phyloP scores from a whole-genome alignment of 2,329 filamentous ascomycete genomes.

The Penicillium sp. region DNA sequence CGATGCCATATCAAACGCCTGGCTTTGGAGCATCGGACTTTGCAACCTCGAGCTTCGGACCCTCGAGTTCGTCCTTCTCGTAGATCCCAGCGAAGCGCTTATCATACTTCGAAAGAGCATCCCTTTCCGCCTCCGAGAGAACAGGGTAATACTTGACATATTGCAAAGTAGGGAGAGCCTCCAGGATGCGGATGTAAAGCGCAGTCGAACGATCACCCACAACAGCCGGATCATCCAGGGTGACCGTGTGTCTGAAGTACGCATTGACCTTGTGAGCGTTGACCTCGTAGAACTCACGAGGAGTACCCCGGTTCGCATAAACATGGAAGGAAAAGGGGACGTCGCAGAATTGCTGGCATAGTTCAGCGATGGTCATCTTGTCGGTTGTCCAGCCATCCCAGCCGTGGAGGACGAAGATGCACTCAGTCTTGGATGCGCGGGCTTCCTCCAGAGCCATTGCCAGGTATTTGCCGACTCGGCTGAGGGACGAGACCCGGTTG shows the following conservation, averaged over 20 bases:
- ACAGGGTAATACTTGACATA: not conserved
- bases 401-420: conserved; percentile 1
- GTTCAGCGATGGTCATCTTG: not conserved
- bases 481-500: not conserved
- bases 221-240: not conserved
- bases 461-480: not conserved
- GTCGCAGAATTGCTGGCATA: not conserved
- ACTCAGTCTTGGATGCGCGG: not conserved
- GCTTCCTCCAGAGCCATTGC: not conserved
- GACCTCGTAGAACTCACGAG: conserved; percentile 2
- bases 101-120: not conserved
- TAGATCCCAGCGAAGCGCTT: not conserved
- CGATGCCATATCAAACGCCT: not conserved
- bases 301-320: not conserved
- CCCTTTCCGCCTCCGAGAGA: not conserved
- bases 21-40: not conserved
- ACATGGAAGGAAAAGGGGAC: not conserved
- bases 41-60: not conserved
- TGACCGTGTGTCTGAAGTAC: not conserved
- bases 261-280: not conserved
- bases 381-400: conserved; percentile 7
- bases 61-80: not conserved
- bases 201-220: not conserved
- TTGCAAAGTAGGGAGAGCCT: not conserved
- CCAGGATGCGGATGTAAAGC: conserved; percentile 1